phyloP scores from a whole-genome alignment of 495 filamentous ascomycete species.

The Recurvomyces mirabilis region DNA sequence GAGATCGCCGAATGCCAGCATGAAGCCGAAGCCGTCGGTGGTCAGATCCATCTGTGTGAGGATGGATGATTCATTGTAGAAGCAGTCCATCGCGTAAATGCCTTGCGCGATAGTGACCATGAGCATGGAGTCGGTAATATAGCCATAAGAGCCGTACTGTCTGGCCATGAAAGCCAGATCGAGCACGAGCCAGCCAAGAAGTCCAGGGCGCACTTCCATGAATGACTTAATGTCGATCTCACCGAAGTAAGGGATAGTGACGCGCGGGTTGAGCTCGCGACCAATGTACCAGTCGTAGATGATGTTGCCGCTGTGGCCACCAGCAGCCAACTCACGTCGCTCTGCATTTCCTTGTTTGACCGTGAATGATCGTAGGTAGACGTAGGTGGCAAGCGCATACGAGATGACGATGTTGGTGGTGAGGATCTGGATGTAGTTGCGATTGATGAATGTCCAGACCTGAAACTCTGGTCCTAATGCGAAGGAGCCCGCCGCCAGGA shows the following conservation, averaged over 20 bases:
- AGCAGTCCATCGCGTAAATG: constrained; percentile 73
- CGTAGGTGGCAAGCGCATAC: constrained; percentile 54
- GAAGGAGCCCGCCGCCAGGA: constrained; percentile 61
- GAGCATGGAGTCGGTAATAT: constrained; percentile 77
- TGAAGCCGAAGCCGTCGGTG: constrained; percentile 89
- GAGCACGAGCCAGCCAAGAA: constrained; percentile 81
- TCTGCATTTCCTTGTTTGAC: constrained; percentile 60
- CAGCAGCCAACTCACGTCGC: constrained; percentile 65
- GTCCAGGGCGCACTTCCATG: constrained; percentile 80
- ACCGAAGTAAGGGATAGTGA: constrained; percentile 65
- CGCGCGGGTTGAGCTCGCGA: constrained; percentile 86
- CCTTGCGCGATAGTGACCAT: constrained; percentile 69
- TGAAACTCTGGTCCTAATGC: constrained; percentile 69
- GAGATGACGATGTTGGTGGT: constrained; percentile 72
- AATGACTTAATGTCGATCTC: constrained; percentile 85
- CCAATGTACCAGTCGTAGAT: constrained; percentile 97
- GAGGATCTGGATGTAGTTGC: constrained; percentile 78
- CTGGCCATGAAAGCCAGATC: constrained; percentile 77
- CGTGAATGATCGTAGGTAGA: constrained; percentile 70
- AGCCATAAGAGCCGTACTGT: constrained; percentile 75
- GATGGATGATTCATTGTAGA: constrained; percentile 85
- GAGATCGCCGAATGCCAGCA: constrained; percentile 91
- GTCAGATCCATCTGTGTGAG: constrained; percentile 95
- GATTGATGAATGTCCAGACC: constrained; percentile 84
- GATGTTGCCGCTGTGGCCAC: constrained; percentile 72